These are phyloP conservation scores for Ophiostoma ulmi DNA, from an alignment of 2,329 filamentous ascomycete genomes.

Conservation along the genomic window DNA sequence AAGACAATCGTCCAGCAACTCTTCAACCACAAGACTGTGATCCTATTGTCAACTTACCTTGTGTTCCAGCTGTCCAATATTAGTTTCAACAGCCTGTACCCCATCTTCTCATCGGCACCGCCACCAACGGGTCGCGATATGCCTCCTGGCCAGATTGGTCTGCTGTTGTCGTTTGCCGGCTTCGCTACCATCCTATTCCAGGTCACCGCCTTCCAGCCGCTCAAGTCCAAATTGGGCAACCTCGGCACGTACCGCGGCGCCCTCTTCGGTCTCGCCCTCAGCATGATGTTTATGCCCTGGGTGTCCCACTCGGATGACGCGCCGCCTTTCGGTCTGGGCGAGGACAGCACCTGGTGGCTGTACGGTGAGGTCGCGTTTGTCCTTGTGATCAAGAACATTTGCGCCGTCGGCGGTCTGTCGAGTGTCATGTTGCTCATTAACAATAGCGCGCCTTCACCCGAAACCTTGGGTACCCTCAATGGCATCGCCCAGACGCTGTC, in stretches of 20 bases:
- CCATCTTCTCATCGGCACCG: conserved; percentile 76
- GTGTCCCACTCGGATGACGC: conserved; percentile 64
- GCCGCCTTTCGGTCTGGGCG: neutral
- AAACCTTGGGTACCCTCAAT: conserved; percentile 83
- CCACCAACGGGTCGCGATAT: conserved; percentile 73
- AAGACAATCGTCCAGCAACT: conserved; percentile 48
- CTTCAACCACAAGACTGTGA: conserved; percentile 72
- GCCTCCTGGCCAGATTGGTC: conserved; percentile 72
- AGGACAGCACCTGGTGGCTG: conserved; percentile 61
- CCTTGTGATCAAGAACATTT: conserved; percentile 82
- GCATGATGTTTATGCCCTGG: conserved; percentile 84
- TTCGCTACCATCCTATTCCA: conserved; percentile 86
- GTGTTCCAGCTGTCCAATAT: conserved; percentile 94
- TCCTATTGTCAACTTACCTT: conserved; percentile 79
- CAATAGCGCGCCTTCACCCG: conserved; percentile 82
- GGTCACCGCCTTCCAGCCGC: conserved; percentile 71
- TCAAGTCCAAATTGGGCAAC: conserved; percentile 78
- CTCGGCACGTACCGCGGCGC: conserved; percentile 75
- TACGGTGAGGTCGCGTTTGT: conserved; percentile 76
- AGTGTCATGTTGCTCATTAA: conserved; percentile 88
- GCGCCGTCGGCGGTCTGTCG: conserved; percentile 81
- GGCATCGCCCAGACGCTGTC: conserved; percentile 91
- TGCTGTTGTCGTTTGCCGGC: conserved; percentile 79
- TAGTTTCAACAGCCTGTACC: conserved; percentile 90
- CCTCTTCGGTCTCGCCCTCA: conserved; percentile 71